Conservation (phyloP, 148 eudicot genomes). For the Camellia granthamiana region DNA sequence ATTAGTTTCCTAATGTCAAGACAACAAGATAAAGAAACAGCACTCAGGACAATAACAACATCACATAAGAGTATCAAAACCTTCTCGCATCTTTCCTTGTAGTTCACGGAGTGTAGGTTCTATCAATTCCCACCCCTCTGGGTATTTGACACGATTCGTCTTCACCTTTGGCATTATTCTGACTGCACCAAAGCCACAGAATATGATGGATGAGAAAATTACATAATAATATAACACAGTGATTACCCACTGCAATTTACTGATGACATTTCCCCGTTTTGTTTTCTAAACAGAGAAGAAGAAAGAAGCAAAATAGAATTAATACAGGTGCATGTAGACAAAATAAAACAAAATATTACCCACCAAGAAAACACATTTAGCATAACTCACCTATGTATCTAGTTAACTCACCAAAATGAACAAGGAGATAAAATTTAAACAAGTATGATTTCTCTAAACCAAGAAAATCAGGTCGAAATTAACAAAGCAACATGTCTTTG, state of each 20-base stretch:
- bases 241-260: background rate
- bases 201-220: constrained; percentile 4
- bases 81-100: constrained; percentile 71
- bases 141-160: constrained; percentile 44
- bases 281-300: background rate
- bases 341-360: background rate
- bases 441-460: background rate
- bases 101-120: constrained; percentile 57
- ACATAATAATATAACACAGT: background rate
- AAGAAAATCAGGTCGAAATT: background rate
- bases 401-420: background rate
- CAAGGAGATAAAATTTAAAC: background rate
- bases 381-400: background rate
- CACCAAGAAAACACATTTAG: background rate
- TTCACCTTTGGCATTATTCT: constrained; percentile 58
- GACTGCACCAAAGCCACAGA: constrained; percentile 1
- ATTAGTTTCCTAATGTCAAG: background rate
- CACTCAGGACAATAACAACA: background rate
- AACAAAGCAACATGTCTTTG: background rate
- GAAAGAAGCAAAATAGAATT: background rate
- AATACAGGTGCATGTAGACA: background rate
- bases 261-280: background rate
- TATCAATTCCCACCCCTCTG: constrained; percentile 66
- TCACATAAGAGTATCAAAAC: constrained; percentile 17
- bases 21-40: background rate